Base-by-base conservation (phyloP, 257 asterid genomes). In the Nicotiana benthamiana region DNA sequence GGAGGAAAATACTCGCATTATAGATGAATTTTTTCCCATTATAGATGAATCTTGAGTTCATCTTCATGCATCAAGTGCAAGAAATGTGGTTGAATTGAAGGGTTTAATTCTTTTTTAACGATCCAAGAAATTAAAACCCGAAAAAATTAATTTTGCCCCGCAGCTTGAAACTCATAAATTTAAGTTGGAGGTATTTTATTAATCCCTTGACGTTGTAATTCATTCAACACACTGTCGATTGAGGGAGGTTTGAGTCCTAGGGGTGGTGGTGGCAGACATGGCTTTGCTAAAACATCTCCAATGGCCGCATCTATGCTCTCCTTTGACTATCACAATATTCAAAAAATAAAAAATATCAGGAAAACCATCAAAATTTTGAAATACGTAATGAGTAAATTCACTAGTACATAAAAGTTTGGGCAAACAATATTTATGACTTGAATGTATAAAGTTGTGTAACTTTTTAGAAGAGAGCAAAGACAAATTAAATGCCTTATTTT, bases 291-390 rank as follows among this genome's bases (percentile, higher is more conserved):
- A 62, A 86, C 97, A 64, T 93, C 98, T 87, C 92, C 98, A 18
- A 93, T 91, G 0, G 97, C 96, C 51, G 99, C 98, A 77, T 95
- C 98, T 28, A 95, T 89, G 78, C 96, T 91, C 93, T 93, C 99
- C 83, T 91, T 95, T 26, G 99, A 89, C 98, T 94, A 86, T n/a
- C 48, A 67, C 16, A 75, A 56, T 22, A 46, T 70, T 53, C 9
- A 7, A 2, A 7, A 43, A 68, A 53, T n/a, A 68, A 43, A 70
- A 56, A 8, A 4, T 2, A 1, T 46, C 10, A 77, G 2, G 0
- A 30, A 40, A 30, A 30, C 4, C 17, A 3, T 12, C 54, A 51
- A 51, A 11, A 12, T 51, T 11, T 51, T 51, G 17, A 13, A 51
- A 51, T 17, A 51, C 1, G 54, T 51, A 51, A 10, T 12, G 54